Base-by-base conservation (phyloP, 208 protist genomes). In the Endotrypanum monterogeii region DNA sequence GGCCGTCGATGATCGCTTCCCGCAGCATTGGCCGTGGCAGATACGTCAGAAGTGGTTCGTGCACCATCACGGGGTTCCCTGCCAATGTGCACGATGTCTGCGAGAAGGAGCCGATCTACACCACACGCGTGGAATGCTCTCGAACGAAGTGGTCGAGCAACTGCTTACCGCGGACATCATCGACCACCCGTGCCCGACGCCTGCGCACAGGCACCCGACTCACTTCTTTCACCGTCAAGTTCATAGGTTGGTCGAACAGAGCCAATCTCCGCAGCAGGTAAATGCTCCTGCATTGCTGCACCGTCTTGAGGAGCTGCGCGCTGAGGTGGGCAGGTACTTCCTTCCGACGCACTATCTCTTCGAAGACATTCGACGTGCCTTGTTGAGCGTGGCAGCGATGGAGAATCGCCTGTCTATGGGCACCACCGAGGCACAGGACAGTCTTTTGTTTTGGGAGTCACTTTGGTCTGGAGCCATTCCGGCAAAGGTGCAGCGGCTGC, bases 1-100 rank as follows among this genome's bases (percentile, higher is more conserved):
- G 46, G 71, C 82, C 1, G 67, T 83, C 16, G 75, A 79, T n/a
- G 66, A 79, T 37, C 2, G 9, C 51, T 84, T 89, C 41, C 84
- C 84, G 41, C 80, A 86, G 71, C 81, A 85, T 67, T 89, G 84
- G 84, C 84, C 84, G 32, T 77, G 68, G 74, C 80, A 85, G 58
- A 78, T 85, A 25, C 84, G 84, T 3, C 81, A 74, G 67, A 88
- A 88, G 78, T 88, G 84, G 84, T 69, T 77, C 16, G 67, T 84
- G 25, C 61, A 80, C 11, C 46, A 85, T 44, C 84, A 88, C 67
- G 84, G 78, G 50, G 82, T 86, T 2, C 58, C 71, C 3, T 89
- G 84, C 73, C 52, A 70, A 61, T 89, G 84, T 61, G 69, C 67
- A 28, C 84, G 84, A 18, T 89, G 84, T 65, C 23, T 65, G 39